These are phyloP conservation scores for Candida broadrunensis DNA, from an alignment of 805 yeast species.

Conservation along the genomic window DNA sequence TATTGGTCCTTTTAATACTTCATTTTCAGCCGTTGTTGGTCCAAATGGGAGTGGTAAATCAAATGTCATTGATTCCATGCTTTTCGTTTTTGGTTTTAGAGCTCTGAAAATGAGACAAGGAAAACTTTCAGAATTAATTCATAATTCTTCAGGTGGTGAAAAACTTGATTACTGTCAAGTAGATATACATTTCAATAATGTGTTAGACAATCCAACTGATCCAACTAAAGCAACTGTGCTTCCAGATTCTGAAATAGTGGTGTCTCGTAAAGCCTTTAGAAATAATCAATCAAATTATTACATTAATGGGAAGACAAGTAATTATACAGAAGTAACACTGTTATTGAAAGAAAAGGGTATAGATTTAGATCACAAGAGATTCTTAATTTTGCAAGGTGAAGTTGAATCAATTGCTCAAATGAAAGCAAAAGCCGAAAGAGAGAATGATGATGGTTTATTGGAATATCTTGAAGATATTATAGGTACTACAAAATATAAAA, in stretches of 20 bases:
- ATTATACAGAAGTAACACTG: constrained; percentile 74
- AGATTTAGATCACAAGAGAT: constrained; percentile 92
- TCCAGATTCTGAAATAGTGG: constrained; percentile 59
- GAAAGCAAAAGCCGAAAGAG: constrained; percentile 95
- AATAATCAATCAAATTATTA: constrained; percentile 78
- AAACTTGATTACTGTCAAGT: constrained; percentile 77
- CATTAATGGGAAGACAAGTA: constrained; percentile 66
- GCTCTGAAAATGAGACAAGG: constrained; percentile 97
- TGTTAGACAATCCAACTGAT: constrained; percentile 50
- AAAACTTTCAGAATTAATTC: constrained; percentile 87
- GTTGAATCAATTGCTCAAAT: constrained; percentile 98
- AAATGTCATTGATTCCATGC: constrained; percentile 92
- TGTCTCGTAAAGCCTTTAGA: constrained; percentile 75
- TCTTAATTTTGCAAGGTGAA: constrained; percentile 94
- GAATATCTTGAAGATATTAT: constrained; percentile 96
- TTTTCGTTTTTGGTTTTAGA: constrained; percentile 95
- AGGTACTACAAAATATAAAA: constrained; percentile 86
- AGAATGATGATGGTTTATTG: constrained; percentile 86
- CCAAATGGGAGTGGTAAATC: constrained; percentile 99
- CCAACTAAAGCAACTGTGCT: constrained; percentile 26
- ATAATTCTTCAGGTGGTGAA: constrained; percentile 68
- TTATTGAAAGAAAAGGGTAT: constrained; percentile 79
- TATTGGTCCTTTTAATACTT: constrained; percentile 91
- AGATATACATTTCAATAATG: constrained; percentile 83
- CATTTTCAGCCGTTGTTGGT: constrained; percentile 96